Conservation (phyloP, 805 yeast species). For the Naumovozyma castellii region DNA sequence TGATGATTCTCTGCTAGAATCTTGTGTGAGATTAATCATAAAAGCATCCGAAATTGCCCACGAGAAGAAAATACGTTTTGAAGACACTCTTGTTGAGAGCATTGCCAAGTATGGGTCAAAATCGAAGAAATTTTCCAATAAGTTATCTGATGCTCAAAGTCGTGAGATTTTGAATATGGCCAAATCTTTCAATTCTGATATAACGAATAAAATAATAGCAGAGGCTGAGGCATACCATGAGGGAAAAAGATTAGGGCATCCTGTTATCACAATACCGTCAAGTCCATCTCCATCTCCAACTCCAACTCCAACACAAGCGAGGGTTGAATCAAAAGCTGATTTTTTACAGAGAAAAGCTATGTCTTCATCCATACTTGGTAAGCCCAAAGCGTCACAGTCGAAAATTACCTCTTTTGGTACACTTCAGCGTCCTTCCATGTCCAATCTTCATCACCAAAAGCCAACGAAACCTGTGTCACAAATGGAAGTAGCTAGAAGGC, state of each 20-base stretch:
- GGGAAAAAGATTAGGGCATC: conserved; percentile 19
- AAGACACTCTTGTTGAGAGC: conserved; percentile 42
- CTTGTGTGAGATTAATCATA: conserved; percentile 65
- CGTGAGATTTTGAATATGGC: conserved; percentile 55
- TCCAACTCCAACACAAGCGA: conserved; percentile 3
- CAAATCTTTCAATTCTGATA: conserved; percentile 39
- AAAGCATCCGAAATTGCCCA: conserved; percentile 56
- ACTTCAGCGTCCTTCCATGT: conserved; percentile 22
- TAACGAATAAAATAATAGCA: conserved; percentile 45
- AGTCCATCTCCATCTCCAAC: conserved; percentile 6
- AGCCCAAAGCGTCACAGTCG: conserved; percentile 28
- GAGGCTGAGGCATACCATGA: conserved; percentile 34
- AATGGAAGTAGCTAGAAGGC: conserved; percentile 33
- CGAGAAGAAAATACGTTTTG: conserved; percentile 43
- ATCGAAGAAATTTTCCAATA: conserved; percentile 60
- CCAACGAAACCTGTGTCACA: conserved; percentile 28
- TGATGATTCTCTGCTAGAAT: conserved; percentile 53
- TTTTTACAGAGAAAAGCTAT: conserved; percentile 26
- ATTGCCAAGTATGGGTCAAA: conserved; percentile 57
- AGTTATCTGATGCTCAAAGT: conserved; percentile 57
- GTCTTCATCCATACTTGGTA: conserved; percentile 22
- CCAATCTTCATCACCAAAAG: conserved; percentile 15
- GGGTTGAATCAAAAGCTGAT: conserved; percentile 24
- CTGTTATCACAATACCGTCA: neutral
- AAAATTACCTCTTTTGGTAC: conserved; percentile 33